phyloP scores from a whole-genome alignment of 345 rosid species.

The Eucalyptus virginea region DNA sequence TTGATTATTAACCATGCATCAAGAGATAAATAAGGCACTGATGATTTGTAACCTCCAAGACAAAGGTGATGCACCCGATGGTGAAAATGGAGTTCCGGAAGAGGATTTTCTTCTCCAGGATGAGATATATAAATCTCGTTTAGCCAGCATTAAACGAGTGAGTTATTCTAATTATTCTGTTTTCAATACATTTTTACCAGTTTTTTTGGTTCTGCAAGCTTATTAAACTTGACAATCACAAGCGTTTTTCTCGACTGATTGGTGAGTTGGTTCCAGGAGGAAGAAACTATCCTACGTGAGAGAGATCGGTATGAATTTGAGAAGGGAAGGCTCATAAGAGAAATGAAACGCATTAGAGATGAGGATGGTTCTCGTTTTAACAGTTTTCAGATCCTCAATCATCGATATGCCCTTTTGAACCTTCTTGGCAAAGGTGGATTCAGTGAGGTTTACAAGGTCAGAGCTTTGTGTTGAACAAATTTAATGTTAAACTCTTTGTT shows the following conservation, averaged over 20 bases:
- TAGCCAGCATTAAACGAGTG: slow-evolving; percentile 92
- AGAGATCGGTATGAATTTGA: slow-evolving; percentile 95
- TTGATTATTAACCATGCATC: neutral
- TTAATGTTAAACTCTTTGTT: neutral
- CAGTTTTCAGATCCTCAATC: slow-evolving; percentile 83
- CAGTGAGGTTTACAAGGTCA: slow-evolving; percentile 99
- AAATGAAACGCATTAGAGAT: slow-evolving; percentile 95
- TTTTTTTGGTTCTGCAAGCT: neutral
- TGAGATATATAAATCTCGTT: slow-evolving; percentile 93
- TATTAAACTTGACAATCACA: neutral
- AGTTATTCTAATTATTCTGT: slow-evolving; percentile 7
- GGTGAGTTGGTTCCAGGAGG: slow-evolving; percentile 51
- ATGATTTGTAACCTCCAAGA: slow-evolving; percentile 37
- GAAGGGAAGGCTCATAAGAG: slow-evolving; percentile 93
- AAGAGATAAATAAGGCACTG: neutral
- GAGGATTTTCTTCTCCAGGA: slow-evolving; percentile 85
- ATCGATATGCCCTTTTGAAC: slow-evolving; percentile 83
- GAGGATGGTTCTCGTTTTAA: slow-evolving; percentile 99
- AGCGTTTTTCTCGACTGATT: neutral
- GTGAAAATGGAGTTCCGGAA: slow-evolving; percentile 65
- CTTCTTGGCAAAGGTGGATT: slow-evolving; percentile 99
- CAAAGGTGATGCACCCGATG: slow-evolving; percentile 74
- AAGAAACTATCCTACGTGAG: slow-evolving; percentile 82
- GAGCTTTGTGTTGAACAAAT: slow-evolving; percentile 5
- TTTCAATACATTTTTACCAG: neutral